Percentiles rank a stretch among this genome's conserved stretches.
Conservation (phyloP, 2,329 filamentous ascomycete genomes). For the Monilinia fructicola region DNA sequence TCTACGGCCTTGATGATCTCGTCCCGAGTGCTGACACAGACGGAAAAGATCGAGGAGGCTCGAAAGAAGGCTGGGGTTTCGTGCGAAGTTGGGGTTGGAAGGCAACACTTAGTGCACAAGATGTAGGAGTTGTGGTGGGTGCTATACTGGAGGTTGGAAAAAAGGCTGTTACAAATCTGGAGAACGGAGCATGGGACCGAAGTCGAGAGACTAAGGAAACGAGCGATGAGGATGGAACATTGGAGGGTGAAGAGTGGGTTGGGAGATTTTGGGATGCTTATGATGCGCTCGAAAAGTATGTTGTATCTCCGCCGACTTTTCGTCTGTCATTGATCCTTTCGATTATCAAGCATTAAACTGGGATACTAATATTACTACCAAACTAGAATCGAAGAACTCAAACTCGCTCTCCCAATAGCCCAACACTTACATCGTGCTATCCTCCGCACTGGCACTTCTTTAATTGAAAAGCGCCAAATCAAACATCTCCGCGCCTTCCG, state of each 20-base stretch:
- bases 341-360: slow-evolving; percentile 38
- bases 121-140: slow-evolving; percentile 89
- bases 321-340: not conserved
- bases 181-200: slow-evolving; percentile 38
- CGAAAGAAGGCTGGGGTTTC: slow-evolving; percentile 94
- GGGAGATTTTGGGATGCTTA: slow-evolving; percentile 70
- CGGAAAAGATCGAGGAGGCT: slow-evolving; percentile 65
- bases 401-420: slow-evolving; percentile 74
- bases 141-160: slow-evolving; percentile 90
- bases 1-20: slow-evolving; percentile 92
- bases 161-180: slow-evolving; percentile 35
- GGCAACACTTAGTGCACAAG: slow-evolving; percentile 86
- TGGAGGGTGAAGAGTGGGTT: slow-evolving; percentile 64
- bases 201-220: slow-evolving; percentile 47
- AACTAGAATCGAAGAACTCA: slow-evolving; percentile 69
- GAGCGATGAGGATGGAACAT: slow-evolving; percentile 46
- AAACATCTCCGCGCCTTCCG: slow-evolving; percentile 89
- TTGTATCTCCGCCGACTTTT: not conserved
- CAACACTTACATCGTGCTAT: slow-evolving; percentile 91
- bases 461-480: slow-evolving; percentile 93
- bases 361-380: slow-evolving; percentile 44
- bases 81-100: slow-evolving; percentile 98
- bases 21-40: slow-evolving; percentile 77
- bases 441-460: slow-evolving; percentile 83
- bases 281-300: slow-evolving; percentile 68